Base-by-base conservation (phyloP, 768 basidiomycete species). In the Polyporus arcularius region DNA sequence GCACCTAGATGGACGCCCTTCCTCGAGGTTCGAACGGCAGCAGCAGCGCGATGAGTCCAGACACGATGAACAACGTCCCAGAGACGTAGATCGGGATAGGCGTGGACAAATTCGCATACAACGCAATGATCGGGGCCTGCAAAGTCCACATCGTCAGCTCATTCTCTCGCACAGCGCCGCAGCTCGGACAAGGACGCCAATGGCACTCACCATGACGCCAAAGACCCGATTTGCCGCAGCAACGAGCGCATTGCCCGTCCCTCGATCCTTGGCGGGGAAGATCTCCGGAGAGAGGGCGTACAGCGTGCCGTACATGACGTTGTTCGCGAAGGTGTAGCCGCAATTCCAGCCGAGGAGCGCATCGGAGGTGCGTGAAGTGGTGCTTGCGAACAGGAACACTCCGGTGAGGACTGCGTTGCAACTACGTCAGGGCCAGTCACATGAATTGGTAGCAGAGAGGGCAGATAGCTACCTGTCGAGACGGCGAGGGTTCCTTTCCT, bases 11-110 rank as follows among this genome's bases (percentile, higher is more conserved):
- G 28, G 81, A 77, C 9, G 85, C 82, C 62, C 77, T 82, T 3
- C 85, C 84, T n/a, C 80, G 74, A 12, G 84, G 78, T 62, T 86
- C 85, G 60, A 81, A 83, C 2, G 85, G 84, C 32, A 86, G 64
- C 43, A 85, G 51, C 49, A 85, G 57, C 6, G 81, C 75, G 28
- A 84, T 70, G 35, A 80, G 47, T 0, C 83, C 82, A 4, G 82
- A 69, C 4, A 73, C 71, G 28, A 85, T 41, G 68, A 86, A 86
- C 55, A 86, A 68, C 16, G 73, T 77, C n/a, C 80, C 85, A 3
- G 80, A 73, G 43, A 82, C 74, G 69, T 76, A 86, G 35, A 86
- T 83, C 16, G 84, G 85, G 1, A 78, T 80, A 1, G 80, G 65
- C 5, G 81, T 80, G 16, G 71, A 69, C 41, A 84, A 65, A 53